These are phyloP conservation scores for Curvularia verruculosa DNA, from an alignment of 2,329 filamentous ascomycete genomes.

Conservation along the genomic window DNA sequence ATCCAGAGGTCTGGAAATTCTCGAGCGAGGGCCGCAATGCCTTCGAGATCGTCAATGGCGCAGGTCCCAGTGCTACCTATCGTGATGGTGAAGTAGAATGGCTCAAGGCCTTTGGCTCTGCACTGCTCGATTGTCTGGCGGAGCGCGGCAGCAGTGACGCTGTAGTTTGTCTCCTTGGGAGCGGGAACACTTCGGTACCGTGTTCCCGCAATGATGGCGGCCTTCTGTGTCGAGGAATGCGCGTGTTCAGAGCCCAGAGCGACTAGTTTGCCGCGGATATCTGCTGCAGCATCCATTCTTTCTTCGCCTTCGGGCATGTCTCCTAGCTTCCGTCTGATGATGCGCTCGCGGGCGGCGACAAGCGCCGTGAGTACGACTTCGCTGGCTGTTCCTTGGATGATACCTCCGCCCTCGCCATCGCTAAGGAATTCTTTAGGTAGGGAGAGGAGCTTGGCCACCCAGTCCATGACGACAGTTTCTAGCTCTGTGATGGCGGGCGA, in stretches of 20 bases:
- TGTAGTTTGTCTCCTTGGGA: conserved; percentile 66
- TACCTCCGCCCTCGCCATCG: conserved; percentile 78
- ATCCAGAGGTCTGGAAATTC: conserved; percentile 76
- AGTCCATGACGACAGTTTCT: conserved; percentile 91
- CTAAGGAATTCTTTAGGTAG: conserved; percentile 78
- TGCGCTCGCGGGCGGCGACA: conserved; percentile 78
- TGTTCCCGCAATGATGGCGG: conserved; percentile 83
- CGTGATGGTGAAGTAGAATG: conserved; percentile 84
- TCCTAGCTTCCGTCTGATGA: conserved; percentile 56
- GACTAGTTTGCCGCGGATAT: conserved; percentile 73
- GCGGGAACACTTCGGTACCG: conserved; percentile 75
- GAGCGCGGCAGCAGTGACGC: conserved; percentile 70
- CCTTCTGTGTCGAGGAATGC: conserved; percentile 87
- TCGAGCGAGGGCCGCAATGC: conserved; percentile 64
- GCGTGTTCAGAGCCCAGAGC: conserved; percentile 79
- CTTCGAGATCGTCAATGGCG: conserved; percentile 79
- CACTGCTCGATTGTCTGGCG: conserved; percentile 68
- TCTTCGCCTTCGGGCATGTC: conserved; percentile 44
- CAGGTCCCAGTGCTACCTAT: conserved; percentile 89
- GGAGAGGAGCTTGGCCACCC: conserved; percentile 77
- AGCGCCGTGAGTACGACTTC: conserved; percentile 87
- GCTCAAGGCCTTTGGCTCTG: conserved; percentile 72
- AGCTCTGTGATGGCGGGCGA: conserved; percentile 90
- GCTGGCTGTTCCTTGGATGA: conserved; percentile 91
- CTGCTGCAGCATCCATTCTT: conserved; percentile 64